These are phyloP conservation scores for Myxozyma geophila DNA, from an alignment of 805 yeast genomes.

Conservation along the genomic window DNA sequence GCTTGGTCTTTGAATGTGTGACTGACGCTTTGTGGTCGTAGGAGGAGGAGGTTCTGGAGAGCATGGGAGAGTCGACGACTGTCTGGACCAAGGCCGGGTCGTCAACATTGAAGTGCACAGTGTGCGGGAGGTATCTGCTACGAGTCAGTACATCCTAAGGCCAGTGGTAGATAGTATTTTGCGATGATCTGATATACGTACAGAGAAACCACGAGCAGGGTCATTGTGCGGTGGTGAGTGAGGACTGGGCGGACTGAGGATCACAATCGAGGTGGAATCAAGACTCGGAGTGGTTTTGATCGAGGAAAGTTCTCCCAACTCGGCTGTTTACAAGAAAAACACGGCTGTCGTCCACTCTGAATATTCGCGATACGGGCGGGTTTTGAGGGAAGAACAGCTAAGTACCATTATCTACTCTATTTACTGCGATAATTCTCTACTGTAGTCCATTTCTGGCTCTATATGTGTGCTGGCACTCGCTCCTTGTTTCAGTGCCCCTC, in stretches of 20 bases:
- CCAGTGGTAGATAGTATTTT: too few species aligned
- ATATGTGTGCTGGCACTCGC: too few species aligned
- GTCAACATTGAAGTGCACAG: conserved; percentile 38
- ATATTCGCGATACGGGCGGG: too few species aligned
- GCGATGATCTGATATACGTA: conserved; percentile 18
- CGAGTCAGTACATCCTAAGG: neutral
- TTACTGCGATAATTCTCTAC: too few species aligned
- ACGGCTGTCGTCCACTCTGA: too few species aligned
- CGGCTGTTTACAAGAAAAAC: neutral
- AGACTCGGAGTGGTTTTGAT: neutral
- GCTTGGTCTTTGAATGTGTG: conserved; percentile 3
- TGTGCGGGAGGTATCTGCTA: conserved; percentile 38
- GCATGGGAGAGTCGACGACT: conserved; percentile 21
- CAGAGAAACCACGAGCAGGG: conserved; percentile 39
- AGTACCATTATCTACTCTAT: too few species aligned
- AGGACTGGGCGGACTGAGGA: neutral
- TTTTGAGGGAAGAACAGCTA: too few species aligned
- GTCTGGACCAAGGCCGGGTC: conserved; percentile 32
- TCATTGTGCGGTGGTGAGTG: conserved; percentile 17
- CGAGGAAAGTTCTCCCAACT: neutral
- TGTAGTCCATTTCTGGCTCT: too few species aligned
- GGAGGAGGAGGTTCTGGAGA: conserved; percentile 25
- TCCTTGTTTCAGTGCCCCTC: too few species aligned
- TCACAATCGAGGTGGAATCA: neutral
- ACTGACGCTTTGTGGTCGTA: conserved; percentile 17